These are phyloP conservation scores for Debaryomyces coudertii DNA, from an alignment of 1,139 yeast genomes.

Conservation along the genomic window DNA sequence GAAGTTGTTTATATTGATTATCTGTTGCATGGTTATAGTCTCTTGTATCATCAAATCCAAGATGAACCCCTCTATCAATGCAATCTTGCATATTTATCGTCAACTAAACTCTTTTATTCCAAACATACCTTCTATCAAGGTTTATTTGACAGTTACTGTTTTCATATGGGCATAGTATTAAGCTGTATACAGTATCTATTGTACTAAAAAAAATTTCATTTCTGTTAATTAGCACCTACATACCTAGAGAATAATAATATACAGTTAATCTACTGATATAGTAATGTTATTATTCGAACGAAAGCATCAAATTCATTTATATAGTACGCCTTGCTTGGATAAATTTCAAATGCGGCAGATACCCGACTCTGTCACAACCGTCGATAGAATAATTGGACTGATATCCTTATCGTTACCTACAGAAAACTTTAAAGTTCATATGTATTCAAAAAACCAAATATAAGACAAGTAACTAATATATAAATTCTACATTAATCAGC, in stretches of 20 bases:
- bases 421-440: slow-evolving; percentile 5
- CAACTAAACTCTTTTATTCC: not conserved
- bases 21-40: slow-evolving; percentile 80
- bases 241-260: not conserved
- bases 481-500: slow-evolving; percentile 21
- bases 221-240: not conserved
- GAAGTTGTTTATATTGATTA: slow-evolving; percentile 60
- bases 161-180: not conserved
- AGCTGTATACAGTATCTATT: slow-evolving; percentile 7
- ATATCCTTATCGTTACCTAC: not conserved
- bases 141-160: not conserved
- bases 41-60: slow-evolving; percentile 38
- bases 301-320: too few species aligned
- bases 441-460: slow-evolving; percentile 8
- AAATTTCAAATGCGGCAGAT: not conserved
- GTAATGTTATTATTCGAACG: not conserved
- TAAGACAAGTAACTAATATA: slow-evolving; percentile 7
- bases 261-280: too few species aligned
- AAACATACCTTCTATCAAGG: not conserved
- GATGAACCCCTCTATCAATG: slow-evolving; percentile 42
- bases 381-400: not conserved
- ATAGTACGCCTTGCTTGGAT: too few species aligned
- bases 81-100: slow-evolving; percentile 21
- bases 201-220: slow-evolving; percentile 3
- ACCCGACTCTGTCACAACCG: not conserved